Percentiles rank a stretch among this genome's conserved stretches.
Conservation (phyloP, 345 rosid species). For the Salix exigua region DNA sequence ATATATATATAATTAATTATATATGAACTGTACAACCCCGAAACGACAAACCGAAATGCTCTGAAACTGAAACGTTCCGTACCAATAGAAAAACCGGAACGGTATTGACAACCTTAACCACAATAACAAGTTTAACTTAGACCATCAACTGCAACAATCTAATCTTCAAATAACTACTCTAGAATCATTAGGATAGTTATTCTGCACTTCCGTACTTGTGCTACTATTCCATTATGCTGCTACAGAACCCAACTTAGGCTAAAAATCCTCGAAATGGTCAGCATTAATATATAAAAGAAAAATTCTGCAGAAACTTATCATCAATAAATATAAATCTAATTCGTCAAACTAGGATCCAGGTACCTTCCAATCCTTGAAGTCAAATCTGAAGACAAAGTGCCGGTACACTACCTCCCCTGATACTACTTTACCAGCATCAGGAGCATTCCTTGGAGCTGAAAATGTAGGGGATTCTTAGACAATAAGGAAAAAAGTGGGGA, state of each 20-base stretch:
- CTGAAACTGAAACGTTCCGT: too few relatives aligned
- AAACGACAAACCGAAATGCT: too few relatives aligned
- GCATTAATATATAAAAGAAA: not conserved
- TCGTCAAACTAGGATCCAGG: not conserved
- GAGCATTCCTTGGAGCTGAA: constrained; percentile 46
- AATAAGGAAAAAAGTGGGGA: not conserved
- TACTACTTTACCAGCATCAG: constrained; percentile 29
- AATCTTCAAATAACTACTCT: not conserved
- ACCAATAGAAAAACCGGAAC: too few relatives aligned
- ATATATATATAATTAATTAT: too few relatives aligned
- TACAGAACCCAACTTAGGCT: not conserved
- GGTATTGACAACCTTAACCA: too few relatives aligned
- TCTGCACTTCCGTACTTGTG: not conserved
- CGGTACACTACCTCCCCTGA: constrained; percentile 28
- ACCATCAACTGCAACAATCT: not conserved
- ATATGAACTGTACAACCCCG: too few relatives aligned
- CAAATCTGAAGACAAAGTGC: constrained; percentile 49
- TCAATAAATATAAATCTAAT: not conserved
- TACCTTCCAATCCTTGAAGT: constrained; percentile 49
- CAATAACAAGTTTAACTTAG: not conserved
- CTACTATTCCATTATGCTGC: not conserved
- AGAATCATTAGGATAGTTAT: not conserved
- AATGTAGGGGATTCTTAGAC: not conserved
- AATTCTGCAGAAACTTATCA: not conserved
- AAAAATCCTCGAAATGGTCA: not conserved